Conservation (phyloP, 148 eudicot species). For the Silene conica region DNA sequence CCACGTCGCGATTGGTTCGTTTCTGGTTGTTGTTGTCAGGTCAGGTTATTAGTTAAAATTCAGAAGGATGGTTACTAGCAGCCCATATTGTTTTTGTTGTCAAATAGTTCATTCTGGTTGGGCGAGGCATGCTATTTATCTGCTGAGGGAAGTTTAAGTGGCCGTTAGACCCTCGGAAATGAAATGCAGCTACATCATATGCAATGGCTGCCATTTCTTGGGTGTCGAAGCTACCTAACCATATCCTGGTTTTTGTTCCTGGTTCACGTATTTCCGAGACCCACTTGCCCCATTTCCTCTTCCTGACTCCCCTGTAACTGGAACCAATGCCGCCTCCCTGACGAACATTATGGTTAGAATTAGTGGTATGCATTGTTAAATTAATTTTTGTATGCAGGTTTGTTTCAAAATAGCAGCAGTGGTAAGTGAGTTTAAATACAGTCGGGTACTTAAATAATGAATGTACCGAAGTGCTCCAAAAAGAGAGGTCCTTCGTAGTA, state of each 20-base stretch:
- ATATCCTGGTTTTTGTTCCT: constrained; percentile 49
- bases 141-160: constrained; percentile 58
- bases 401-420: background rate
- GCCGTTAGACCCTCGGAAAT: constrained; percentile 43
- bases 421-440: constrained; percentile 8
- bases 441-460: background rate
- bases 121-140: constrained; percentile 30
- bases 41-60: too few species aligned
- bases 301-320: constrained; percentile 47
- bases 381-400: background rate
- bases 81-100: too few species aligned
- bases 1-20: too few species aligned
- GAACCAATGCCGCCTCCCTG: constrained; percentile 30
- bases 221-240: constrained; percentile 65
- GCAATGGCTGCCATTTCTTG: constrained; percentile 70
- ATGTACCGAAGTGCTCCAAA: constrained; percentile 11
- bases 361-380: constrained; percentile 7
- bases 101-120: too few species aligned
- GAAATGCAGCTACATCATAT: constrained; percentile 55
- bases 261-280: constrained; percentile 70
- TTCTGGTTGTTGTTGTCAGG: too few species aligned
- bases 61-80: too few species aligned
- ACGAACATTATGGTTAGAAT: background rate
- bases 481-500: constrained; percentile 20
- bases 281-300: constrained; percentile 73